Base-by-base conservation (phyloP, 78 protist genomes). In the Corallochytrium limacisporum region DNA sequence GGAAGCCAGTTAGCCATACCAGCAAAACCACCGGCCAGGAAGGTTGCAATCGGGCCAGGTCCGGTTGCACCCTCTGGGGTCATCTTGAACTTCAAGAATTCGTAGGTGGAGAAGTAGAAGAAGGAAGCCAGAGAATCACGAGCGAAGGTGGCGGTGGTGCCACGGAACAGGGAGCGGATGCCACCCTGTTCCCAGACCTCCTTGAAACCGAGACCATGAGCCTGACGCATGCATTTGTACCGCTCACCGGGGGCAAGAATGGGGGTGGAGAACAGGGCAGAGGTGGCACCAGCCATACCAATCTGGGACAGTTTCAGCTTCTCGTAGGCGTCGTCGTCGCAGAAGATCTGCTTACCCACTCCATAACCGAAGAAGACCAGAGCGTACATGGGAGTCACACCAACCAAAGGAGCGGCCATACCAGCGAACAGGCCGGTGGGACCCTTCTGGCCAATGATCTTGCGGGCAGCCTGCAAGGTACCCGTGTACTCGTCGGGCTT, bases 351-450 rank as follows among this genome's bases (percentile, higher is more conserved):
- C 59, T 72, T 61, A 16, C 84, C 43, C 53, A 37, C 32, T 10
- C 43, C 66, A 36, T 7, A 60, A 12, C 81, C 85, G 16, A 62
- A 12, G 62, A 85, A 85, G 72, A 73, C 62, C 15, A 85, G 44
- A 38, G 90, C 90, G 43, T 62, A 85, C 78, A 79, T 65, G 32
- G 79, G 74, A 0, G 79, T 61, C 1, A 79, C 84, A 32, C 90
- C 90, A 1, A 37, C 47, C 18, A 85, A n/a, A 4, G 90, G 90
- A 1, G 83, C 82, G 0, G 62, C 56, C 71, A 85, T 62, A 1
- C 81, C 90, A 59, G 12, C 31, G 79, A 77, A 85, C 8, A 85
- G 71, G 13, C 83, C 90, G 10, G 15, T 16, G 42, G 42, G 20
- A 24, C 84, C 84, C 28, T 78, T 74, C 26, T 33, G 31, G 26